These are phyloP conservation scores for Pseudonitzschia delicatissima DNA, from an alignment of 108 stramenopile genomes.

Conservation along the genomic window DNA sequence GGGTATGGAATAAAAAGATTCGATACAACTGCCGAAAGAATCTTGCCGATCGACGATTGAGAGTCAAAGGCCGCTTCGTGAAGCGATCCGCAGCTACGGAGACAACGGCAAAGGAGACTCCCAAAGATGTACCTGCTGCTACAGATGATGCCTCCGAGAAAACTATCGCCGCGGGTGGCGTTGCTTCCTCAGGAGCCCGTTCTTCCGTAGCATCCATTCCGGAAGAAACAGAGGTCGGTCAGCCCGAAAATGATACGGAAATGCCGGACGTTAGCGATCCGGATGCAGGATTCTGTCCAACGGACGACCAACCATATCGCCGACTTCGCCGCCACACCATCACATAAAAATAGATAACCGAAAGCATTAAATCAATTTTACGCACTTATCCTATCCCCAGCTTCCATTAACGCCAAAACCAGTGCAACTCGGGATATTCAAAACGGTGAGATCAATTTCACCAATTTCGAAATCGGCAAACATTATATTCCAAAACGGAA, in stretches of 20 bases:
- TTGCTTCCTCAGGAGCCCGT: conserved; percentile 14
- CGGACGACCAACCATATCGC: conserved; percentile 83
- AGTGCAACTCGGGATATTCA: no score
- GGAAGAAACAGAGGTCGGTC: conserved; percentile 24
- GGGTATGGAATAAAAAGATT: conserved; percentile 97
- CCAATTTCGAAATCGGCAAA: no score
- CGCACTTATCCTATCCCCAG: no score
- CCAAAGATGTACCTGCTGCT: not conserved
- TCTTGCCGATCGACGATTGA: conserved; percentile 91
- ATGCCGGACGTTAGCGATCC: conserved; percentile 83
- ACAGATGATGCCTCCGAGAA: not conserved
- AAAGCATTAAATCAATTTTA: no score
- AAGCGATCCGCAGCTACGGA: conserved; percentile 53
- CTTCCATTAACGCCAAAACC: no score
- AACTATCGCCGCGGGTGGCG: not conserved
- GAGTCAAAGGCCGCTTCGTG: conserved; percentile 97
- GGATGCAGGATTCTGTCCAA: conserved; percentile 77
- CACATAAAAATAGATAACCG: conserved; percentile 47
- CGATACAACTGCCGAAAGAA: conserved; percentile 97
- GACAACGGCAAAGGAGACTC: not conserved
- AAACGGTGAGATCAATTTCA: no score
- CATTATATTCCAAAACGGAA: no score
- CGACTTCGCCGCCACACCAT: conserved; percentile 80
- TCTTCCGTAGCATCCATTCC: not conserved
- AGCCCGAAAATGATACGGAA: conserved; percentile 47